Evolutionary conservation across 805 yeast species (phyloP).

Genomic region (Maudiozyma saulgeensis): DNA sequence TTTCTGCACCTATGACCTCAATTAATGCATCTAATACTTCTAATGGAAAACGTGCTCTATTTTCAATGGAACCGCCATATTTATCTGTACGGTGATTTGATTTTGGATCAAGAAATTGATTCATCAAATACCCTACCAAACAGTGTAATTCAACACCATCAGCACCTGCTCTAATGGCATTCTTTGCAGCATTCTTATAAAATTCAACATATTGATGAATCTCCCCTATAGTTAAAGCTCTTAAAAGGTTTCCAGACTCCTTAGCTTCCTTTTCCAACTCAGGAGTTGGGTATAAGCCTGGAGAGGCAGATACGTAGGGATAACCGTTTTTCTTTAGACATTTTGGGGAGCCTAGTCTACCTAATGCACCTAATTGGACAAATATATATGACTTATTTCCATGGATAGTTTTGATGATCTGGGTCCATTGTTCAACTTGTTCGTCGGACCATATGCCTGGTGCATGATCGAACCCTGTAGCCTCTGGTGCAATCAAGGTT

Average conservation of each 20-base stretch:
- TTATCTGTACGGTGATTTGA: slow-evolving; percentile 40
- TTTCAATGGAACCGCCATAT: slow-evolving; percentile 45
- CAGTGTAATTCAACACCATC: slow-evolving; percentile 60
- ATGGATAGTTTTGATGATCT: slow-evolving; percentile 40
- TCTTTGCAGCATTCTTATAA: slow-evolving; percentile 37
- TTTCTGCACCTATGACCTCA: slow-evolving; percentile 43
- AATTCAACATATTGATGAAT: slow-evolving; percentile 34
- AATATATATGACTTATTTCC: slow-evolving; percentile 35
- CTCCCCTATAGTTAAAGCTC: slow-evolving; percentile 22
- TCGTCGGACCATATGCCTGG: slow-evolving; percentile 42
- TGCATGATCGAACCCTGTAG: slow-evolving; percentile 32
- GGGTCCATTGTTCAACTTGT: slow-evolving; percentile 41
- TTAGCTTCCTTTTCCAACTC: slow-evolving; percentile 28
- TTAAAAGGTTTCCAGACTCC: slow-evolving; percentile 25
- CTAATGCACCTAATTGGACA: slow-evolving; percentile 45
- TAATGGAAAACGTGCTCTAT: slow-evolving; percentile 35
- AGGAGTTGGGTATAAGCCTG: slow-evolving; percentile 26
- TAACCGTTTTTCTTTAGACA: slow-evolving; percentile 29
- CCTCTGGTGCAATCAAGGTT: slow-evolving; percentile 33
- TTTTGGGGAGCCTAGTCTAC: slow-evolving; percentile 32
- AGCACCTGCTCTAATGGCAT: slow-evolving; percentile 28
- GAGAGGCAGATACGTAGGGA: slow-evolving; percentile 33
- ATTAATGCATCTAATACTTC: slow-evolving; percentile 42
- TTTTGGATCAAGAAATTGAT: slow-evolving; percentile 44
- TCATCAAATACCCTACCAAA: slow-evolving; percentile 54